A percentile compares a stretch with the other conserved stretches of the same genome.
These are phyloP conservation scores for Pleurotus cornucopiae DNA, from an alignment of 768 basidiomycete species.

Conservation along the genomic window DNA sequence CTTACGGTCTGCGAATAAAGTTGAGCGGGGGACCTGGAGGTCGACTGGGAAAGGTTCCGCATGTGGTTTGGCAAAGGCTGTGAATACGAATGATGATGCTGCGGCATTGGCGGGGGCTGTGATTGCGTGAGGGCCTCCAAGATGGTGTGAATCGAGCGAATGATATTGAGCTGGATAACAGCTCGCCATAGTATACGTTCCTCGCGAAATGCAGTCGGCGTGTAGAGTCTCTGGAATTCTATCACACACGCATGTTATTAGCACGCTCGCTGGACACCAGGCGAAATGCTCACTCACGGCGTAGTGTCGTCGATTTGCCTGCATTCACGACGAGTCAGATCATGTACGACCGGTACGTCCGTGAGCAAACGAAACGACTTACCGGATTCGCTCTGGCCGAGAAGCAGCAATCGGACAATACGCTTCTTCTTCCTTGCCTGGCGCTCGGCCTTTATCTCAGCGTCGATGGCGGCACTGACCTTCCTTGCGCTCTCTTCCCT, in stretches of 20 bases:
- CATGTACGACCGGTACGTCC: too few species aligned
- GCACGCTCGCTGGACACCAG: neutral
- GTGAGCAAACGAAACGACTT: constrained; percentile 19
- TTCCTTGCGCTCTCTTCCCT: constrained; percentile 64
- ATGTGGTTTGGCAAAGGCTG: constrained; percentile 25
- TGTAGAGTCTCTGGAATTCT: constrained; percentile 79
- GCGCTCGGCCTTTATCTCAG: constrained; percentile 61
- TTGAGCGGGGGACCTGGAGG: neutral
- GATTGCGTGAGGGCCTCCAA: constrained; percentile 45
- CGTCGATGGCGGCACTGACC: constrained; percentile 70
- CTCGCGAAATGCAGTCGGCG: constrained; percentile 67
- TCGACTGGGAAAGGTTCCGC: constrained; percentile 6
- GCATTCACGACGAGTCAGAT: neutral
- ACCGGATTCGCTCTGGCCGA: constrained; percentile 85
- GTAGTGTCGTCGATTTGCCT: constrained; percentile 80
- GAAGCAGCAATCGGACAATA: constrained; percentile 67
- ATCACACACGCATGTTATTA: constrained; percentile 11
- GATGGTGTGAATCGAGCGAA: constrained; percentile 72
- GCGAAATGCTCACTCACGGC: constrained; percentile 49
- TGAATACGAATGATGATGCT: constrained; percentile 14
- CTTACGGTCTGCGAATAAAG: neutral
- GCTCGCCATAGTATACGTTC: constrained; percentile 82
- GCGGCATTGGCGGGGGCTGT: constrained; percentile 26
- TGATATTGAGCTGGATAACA: constrained; percentile 79
- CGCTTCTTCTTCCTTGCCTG: constrained; percentile 62